Evolutionary conservation across 2,329 filamentous ascomycete species (phyloP).

Genomic region (Thelonectria olida): DNA sequence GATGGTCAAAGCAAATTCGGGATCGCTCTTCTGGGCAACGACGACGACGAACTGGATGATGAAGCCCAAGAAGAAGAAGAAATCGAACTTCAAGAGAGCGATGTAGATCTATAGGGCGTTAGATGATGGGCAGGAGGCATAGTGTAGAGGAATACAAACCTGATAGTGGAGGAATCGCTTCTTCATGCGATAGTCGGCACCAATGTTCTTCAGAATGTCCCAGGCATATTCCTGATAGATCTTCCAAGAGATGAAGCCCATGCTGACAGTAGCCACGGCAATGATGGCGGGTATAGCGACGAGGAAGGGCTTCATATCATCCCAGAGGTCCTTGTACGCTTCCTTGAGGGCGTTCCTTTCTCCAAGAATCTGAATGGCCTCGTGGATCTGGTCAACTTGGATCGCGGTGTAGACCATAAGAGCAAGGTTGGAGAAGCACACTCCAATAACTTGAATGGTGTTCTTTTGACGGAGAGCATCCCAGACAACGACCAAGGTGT

Average conservation of each 20-base stretch:
- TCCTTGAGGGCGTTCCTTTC: conserved; percentile 54
- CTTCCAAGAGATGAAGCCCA: conserved; percentile 88
- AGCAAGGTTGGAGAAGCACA: conserved; percentile 91
- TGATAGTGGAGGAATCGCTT: conserved; percentile 96
- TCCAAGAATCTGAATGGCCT: conserved; percentile 70
- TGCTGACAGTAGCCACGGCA: conserved; percentile 74
- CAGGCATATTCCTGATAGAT: conserved; percentile 98
- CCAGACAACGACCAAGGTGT: conserved; percentile 89
- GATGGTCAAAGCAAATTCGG: conserved; percentile 87
- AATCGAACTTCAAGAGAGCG: conserved; percentile 96
- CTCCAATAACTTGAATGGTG: conserved; percentile 96
- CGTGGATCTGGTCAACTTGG: conserved; percentile 88
- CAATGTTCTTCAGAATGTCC: conserved; percentile 99
- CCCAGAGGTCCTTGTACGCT: conserved; percentile 66
- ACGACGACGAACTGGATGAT: conserved; percentile 98
- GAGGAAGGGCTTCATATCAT: conserved; percentile 76
- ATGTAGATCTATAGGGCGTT: conserved; percentile 81
- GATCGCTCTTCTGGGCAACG: conserved; percentile 72
- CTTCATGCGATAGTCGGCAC: conserved; percentile 96
- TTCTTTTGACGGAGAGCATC: conserved; percentile 95
- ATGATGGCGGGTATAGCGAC: conserved; percentile 88
- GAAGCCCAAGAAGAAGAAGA: conserved; percentile 99
- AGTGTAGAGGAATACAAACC: conserved; percentile 59
- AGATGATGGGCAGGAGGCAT: background rate
- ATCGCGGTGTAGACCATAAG: conserved; percentile 93